Base-by-base conservation (phyloP, 1,284 basidiomycete species). In the Pholiota adiposa region DNA sequence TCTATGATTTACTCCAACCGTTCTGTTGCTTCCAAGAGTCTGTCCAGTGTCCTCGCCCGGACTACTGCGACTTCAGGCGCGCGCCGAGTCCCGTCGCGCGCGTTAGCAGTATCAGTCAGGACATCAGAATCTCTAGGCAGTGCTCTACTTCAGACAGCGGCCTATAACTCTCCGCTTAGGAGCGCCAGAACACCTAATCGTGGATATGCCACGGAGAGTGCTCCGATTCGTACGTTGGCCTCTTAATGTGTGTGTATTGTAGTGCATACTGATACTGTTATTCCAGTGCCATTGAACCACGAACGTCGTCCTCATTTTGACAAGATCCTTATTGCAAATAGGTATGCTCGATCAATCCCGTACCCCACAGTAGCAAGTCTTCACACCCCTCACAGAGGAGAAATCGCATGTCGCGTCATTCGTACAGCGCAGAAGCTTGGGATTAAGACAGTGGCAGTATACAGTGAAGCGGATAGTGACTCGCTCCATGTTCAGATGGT, bases 341-440 rank as follows among this genome's bases (percentile, higher is more conserved):
- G 93, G 87, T 89, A 61, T n/a, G 53, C 41, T 19, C 40, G 18
- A 12, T 38, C 4, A 51, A 72, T 63, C 21, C 31, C 27, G 25
- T 23, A 41, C 9, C 27, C 16, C 40, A 7, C 27, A 12, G 27
- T 48, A 9, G 36, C n/a, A n/a, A 7, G 5, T 51, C 51, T 50
- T 48, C 8, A 38, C 14, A 49, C 34, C 38, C 19, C 52, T 3
- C 18, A 18, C 64, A 94, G 94, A 70, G 96, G 96, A 43, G 96
- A 98, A 76, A 97, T 97, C 63, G 96, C 96, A 2, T 95, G 94
- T 72, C 87, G 96, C 40, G 92, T 97, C 55, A 96, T 96, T 63
- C 87, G 91, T 43, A 96, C 96, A 0, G 93, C 93, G n/a, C 87
- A 81, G 73, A 90, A 92, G 69, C 80, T 97, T 0, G 95, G 94